These are phyloP conservation scores for Clarkia xantiana DNA, from an alignment of 345 rosid species.

Conservation along the genomic window DNA sequence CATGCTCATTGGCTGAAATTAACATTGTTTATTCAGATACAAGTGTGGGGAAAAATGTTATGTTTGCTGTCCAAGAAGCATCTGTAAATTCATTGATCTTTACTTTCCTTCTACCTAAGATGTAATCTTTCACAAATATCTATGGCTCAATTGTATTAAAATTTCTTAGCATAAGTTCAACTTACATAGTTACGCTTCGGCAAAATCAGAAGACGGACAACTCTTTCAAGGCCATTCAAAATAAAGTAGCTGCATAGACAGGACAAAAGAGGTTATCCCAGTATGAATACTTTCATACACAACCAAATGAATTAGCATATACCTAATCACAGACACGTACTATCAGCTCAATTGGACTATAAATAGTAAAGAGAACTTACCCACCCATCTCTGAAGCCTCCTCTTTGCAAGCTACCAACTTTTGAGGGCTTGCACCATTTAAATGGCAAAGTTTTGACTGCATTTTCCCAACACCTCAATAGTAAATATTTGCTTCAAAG, in stretches of 20 bases:
- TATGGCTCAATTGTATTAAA: too few species aligned
- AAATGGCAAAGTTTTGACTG: constrained; percentile 81
- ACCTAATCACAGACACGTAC: too few species aligned
- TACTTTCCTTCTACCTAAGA: background rate
- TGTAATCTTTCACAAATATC: background rate
- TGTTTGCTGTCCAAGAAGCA: background rate
- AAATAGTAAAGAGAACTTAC: constrained; percentile 30
- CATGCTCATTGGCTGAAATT: constrained; percentile 79
- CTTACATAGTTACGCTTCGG: constrained; percentile 93
- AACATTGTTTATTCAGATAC: constrained; percentile 12
- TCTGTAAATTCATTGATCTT: background rate
- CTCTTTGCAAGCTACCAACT: constrained; percentile 49
- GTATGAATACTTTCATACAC: background rate
- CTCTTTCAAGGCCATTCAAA: constrained; percentile 91
- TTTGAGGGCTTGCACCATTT: constrained; percentile 39
- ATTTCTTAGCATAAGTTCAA: constrained; percentile 1
- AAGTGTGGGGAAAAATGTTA: background rate
- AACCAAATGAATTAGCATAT: background rate
- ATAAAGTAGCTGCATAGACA: constrained; percentile 48
- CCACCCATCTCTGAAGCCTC: constrained; percentile 88
- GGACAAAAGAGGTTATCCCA: background rate
- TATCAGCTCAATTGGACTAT: background rate
- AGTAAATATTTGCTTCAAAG: background rate
- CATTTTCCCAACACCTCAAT: constrained; percentile 12
- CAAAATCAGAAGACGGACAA: constrained; percentile 67